These are phyloP conservation scores for Myxozyma vanderwaltii DNA, from an alignment of 805 yeast species.

Conservation along the genomic window DNA sequence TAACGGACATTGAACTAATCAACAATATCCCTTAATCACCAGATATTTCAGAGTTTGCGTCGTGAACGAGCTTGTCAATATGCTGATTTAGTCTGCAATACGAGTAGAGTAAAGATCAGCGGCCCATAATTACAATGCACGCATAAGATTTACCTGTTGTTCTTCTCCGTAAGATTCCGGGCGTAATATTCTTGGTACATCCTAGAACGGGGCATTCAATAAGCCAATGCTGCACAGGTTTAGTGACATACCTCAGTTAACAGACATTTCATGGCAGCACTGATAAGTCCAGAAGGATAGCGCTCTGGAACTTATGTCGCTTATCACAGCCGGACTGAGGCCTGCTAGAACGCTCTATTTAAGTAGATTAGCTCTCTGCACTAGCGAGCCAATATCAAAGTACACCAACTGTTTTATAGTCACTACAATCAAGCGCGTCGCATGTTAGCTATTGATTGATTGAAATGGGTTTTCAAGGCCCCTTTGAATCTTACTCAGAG, in stretches of 20 bases:
- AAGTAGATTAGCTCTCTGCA: not conserved
- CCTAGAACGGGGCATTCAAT: too few species aligned
- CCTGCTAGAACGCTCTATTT: conserved; percentile 27
- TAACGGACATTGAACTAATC: not conserved
- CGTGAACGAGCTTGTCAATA: conserved; percentile 10
- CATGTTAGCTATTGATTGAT: too few species aligned
- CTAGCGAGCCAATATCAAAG: not conserved
- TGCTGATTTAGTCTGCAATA: conserved; percentile 7
- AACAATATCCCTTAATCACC: not conserved
- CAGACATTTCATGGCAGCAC: conserved; percentile 22
- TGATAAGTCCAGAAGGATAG: conserved; percentile 27
- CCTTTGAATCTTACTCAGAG: conserved; percentile 15
- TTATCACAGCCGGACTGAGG: conserved; percentile 20
- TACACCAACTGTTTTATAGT: conserved; percentile 9
- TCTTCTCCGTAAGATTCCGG: conserved; percentile 14
- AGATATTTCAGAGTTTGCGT: conserved; percentile 21
- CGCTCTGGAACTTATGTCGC: conserved; percentile 19
- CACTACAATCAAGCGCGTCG: not conserved
- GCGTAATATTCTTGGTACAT: conserved; percentile 17
- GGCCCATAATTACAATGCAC: not conserved
- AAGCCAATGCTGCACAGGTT: too few species aligned
- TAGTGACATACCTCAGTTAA: too few species aligned
- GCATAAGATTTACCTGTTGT: conserved; percentile 3
- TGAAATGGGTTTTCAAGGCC: not conserved
- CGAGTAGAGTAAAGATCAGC: not conserved